Evolutionary conservation across 345 rosid species (phyloP), one percentile per base, ranked within the genome.

Genomic region (Sonneratia caseolaris): DNA sequence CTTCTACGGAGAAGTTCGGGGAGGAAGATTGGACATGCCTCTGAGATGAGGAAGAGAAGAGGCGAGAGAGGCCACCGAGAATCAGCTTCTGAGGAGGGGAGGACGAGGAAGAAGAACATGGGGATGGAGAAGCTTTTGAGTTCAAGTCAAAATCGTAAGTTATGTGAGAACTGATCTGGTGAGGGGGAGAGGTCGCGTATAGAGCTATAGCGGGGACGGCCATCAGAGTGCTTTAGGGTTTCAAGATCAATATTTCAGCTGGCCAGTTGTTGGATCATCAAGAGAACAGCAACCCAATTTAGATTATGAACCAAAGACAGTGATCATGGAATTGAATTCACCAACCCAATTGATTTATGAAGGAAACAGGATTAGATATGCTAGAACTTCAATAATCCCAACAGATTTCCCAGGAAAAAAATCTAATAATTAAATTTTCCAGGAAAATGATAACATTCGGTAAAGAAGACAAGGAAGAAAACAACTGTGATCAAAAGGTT

Each of bases 181-280:
- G 90, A 37, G 92, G 80, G 27, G 96, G 55, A 51, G 71, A 67
- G 55, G 86, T 89, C 14, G 93, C 93, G 42, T 87, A 94, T 19
- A 94, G 76, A 45, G 93, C 93, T 53, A 94, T 94, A 18, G 97
- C 86, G 19, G 97, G 87, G 27, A 91, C 90, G 73, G 81, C 93
- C 97, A 94, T 91, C 21, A 22, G 14, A 59, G 64, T 9, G 13
- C n/a, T 11, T 7, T 53, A 53, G 59, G 59, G 59, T 19, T 53
- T 53, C 59, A 53, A 48, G 57, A 51, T 51, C 57, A 48, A n/a
- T n/a, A 3, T 57, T 57, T 24, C 35, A 57, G 22, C 11, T 59
- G 64, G 24, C 1, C 64, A 24, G 35, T 24, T 59, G 64, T 6
- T 6, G 64, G 64, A 59, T 59, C 64, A 24, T 24, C 36, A 21